These are phyloP conservation scores for Capsicum chinense DNA, from an alignment of 257 asterid genomes.

Conservation along the genomic window DNA sequence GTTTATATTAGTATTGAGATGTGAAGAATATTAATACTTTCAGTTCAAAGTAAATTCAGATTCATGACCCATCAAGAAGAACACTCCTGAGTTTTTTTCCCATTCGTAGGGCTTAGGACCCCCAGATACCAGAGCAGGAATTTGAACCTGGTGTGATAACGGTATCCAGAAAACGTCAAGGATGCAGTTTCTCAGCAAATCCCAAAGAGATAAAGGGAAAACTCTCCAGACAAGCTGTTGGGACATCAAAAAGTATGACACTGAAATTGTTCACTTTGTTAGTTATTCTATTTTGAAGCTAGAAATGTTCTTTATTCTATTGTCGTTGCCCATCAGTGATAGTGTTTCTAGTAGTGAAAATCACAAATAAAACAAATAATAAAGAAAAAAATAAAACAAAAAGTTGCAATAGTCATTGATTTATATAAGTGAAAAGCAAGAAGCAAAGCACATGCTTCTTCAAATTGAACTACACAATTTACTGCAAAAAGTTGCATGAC, in stretches of 20 bases:
- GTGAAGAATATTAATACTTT: no score
- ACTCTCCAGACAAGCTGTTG: not conserved
- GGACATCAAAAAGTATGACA: constrained; percentile 16
- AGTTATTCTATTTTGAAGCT: not conserved
- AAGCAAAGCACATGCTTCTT: not conserved
- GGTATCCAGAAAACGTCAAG: constrained; percentile 53
- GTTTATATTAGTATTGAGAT: no score
- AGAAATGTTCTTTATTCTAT: constrained; percentile 14
- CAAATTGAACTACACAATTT: not conserved
- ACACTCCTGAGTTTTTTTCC: no score
- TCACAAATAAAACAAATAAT: not conserved
- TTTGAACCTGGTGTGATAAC: constrained; percentile 62
- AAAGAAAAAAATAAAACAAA: no score
- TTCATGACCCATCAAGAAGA: no score
- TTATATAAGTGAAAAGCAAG: not conserved
- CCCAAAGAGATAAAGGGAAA: constrained; percentile 18
- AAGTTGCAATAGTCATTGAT: no score
- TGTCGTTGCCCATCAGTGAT: not conserved
- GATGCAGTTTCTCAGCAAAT: constrained; percentile 33
- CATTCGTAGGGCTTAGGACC: no score
- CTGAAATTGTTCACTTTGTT: not conserved
- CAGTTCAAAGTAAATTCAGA: no score
- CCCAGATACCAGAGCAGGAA: constrained; percentile 54
- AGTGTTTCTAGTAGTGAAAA: not conserved
- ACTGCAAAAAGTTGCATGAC: not conserved